Conservation (phyloP, 768 basidiomycete genomes). For the Podaxis sp. region DNA sequence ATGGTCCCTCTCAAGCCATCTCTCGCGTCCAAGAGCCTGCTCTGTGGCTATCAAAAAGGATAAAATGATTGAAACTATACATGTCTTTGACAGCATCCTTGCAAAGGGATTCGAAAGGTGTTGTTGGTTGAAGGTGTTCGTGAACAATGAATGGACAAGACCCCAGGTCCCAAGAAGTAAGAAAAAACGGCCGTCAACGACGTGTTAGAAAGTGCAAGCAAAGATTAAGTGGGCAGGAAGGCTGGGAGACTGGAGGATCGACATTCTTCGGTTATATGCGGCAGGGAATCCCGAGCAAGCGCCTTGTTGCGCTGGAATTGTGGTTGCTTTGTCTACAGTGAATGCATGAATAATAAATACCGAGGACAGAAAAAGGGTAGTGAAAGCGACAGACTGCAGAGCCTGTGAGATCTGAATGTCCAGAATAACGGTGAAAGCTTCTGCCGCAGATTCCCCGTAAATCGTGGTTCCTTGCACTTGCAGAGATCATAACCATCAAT, state of each 20-base stretch:
- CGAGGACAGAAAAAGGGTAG: neutral
- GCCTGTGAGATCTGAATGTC: conserved; percentile 8
- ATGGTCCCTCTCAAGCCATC: conserved; percentile 45
- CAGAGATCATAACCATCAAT: neutral
- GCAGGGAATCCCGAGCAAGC: neutral
- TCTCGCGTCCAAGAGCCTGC: conserved; percentile 33
- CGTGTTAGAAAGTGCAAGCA: conserved; percentile 21
- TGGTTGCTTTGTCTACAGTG: conserved; percentile 11
- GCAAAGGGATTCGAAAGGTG: conserved; percentile 1
- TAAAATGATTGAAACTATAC: conserved; percentile 21
- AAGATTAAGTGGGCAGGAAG: neutral
- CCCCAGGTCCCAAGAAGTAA: conserved; percentile 41
- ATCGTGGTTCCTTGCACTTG: neutral
- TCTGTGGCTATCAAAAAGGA: conserved; percentile 25
- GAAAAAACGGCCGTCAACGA: conserved; percentile 39
- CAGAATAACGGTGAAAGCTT: conserved; percentile 12
- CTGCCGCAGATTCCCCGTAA: neutral
- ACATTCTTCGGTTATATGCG: neutral
- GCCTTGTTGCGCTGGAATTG: conserved; percentile 3
- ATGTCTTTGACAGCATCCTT: conserved; percentile 28
- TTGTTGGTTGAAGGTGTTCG: conserved; percentile 1
- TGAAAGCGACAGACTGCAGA: neutral
- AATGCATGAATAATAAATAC: neutral
- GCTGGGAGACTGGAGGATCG: neutral
- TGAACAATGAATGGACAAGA: conserved; percentile 22